phyloP scores from a whole-genome alignment of 1,139 yeast species.

The Taphrina betulina region DNA sequence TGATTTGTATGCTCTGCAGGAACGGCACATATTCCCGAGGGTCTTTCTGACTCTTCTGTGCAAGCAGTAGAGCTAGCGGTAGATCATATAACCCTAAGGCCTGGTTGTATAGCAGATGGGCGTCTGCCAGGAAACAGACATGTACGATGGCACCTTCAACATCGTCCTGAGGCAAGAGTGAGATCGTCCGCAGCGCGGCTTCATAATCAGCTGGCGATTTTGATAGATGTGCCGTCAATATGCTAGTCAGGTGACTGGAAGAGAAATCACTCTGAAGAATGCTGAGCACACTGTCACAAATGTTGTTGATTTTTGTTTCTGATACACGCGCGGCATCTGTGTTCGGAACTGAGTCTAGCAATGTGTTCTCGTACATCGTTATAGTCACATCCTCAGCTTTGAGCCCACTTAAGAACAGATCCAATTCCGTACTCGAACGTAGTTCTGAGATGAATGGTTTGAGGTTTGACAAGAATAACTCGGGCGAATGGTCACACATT shows the following conservation, averaged over 20 bases:
- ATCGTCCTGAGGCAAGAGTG: constrained; percentile 39
- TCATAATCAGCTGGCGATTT: constrained; percentile 81
- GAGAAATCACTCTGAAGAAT: constrained; percentile 57
- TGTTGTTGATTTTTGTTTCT: constrained; percentile 63
- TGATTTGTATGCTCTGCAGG: constrained; percentile 71
- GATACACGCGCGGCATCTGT: background rate
- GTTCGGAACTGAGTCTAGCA: background rate
- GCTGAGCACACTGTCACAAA: constrained; percentile 68
- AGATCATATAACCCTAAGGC: constrained; percentile 84
- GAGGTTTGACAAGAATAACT: constrained; percentile 60
- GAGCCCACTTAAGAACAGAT: constrained; percentile 61
- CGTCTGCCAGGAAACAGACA: constrained; percentile 87
- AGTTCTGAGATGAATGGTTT: constrained; percentile 72
- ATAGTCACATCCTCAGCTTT: constrained; percentile 77
- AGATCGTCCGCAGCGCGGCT: constrained; percentile 66
- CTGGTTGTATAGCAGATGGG: constrained; percentile 71
- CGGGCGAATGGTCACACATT: constrained; percentile 81
- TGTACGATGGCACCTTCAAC: constrained; percentile 64
- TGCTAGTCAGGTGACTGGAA: constrained; percentile 66
- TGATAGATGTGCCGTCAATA: constrained; percentile 89
- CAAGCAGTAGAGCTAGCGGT: constrained; percentile 73
- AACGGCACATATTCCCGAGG: constrained; percentile 96
- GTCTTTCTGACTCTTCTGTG: constrained; percentile 95
- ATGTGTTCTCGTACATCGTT: constrained; percentile 80
- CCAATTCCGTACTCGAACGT: constrained; percentile 70